Percentiles rank a stretch among this genome's conserved stretches.
phyloP scores from a whole-genome alignment of 805 yeast species.

The Cyberlindnera sargentensis region DNA sequence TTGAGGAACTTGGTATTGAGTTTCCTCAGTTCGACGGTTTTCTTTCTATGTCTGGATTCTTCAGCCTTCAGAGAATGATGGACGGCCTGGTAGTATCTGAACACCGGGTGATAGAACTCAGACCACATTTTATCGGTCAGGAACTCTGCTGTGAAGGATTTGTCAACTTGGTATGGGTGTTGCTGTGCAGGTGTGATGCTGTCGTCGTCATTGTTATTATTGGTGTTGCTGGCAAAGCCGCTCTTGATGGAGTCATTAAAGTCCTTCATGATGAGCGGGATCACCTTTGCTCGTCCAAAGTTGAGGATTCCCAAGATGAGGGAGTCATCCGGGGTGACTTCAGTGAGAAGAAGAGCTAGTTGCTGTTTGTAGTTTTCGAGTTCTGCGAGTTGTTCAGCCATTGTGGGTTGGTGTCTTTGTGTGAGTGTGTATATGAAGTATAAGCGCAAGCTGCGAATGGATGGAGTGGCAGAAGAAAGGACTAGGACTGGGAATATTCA shows the following conservation, averaged over 20 bases:
- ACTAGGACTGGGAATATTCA: too few relatives aligned
- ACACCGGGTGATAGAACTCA: constrained; percentile 56
- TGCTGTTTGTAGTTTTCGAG: constrained; percentile 11
- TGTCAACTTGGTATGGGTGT: not conserved
- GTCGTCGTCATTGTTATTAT: not conserved
- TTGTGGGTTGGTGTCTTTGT: constrained; percentile 1
- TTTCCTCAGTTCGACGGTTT: constrained; percentile 49
- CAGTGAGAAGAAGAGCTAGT: constrained; percentile 4
- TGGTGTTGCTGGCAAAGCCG: not conserved
- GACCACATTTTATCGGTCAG: constrained; percentile 51
- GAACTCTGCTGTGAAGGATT: constrained; percentile 15
- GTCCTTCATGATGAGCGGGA: constrained; percentile 33
- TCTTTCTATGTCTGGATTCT: constrained; percentile 13
- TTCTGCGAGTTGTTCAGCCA: not conserved
- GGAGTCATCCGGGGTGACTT: constrained; percentile 16
- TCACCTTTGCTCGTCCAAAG: constrained; percentile 41
- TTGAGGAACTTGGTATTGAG: constrained; percentile 45
- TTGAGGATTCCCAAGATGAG: constrained; percentile 36
- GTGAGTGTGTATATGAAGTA: too few relatives aligned
- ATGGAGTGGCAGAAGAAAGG: too few relatives aligned
- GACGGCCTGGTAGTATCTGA: constrained; percentile 37
- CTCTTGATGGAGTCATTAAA: constrained; percentile 20
- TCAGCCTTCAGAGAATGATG: constrained; percentile 12
- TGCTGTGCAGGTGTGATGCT: constrained; percentile 10
- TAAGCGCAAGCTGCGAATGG: too few relatives aligned